phyloP scores from a whole-genome alignment of 2,329 filamentous ascomycete genomes.

The Geosmithia morbida region DNA sequence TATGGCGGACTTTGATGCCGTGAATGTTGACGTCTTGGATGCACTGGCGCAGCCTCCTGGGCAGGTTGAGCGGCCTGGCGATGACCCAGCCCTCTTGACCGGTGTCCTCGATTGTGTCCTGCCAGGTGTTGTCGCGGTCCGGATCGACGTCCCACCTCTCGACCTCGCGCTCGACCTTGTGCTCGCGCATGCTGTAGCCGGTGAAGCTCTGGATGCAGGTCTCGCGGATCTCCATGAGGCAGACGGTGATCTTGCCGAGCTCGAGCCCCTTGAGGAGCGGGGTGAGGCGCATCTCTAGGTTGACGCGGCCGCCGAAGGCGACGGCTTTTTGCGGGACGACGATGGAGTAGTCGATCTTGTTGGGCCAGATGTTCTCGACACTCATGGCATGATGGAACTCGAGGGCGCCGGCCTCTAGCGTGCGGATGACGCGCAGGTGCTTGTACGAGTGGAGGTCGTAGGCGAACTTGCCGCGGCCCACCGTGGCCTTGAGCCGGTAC shows the following conservation, averaged over 20 bases:
- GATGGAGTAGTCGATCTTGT: conserved; percentile 94
- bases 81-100: conserved; percentile 51
- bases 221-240: conserved; percentile 67
- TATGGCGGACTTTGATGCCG: conserved; percentile 85
- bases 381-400: conserved; percentile 82
- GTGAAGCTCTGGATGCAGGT: conserved; percentile 36
- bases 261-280: conserved; percentile 79
- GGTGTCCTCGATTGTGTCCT: conserved; percentile 53
- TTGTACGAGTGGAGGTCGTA: conserved; percentile 77
- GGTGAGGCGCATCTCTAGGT: conserved; percentile 73
- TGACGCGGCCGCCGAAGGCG: conserved; percentile 78
- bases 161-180: conserved; percentile 51
- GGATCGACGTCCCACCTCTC: conserved; percentile 42
- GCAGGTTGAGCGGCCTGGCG: conserved; percentile 52
- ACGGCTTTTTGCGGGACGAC: conserved; percentile 87
- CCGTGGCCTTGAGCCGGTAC: conserved; percentile 82
- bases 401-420: conserved; percentile 59
- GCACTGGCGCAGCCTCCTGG: conserved; percentile 69
- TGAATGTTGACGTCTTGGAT: conserved; percentile 80
- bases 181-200: conserved; percentile 33
- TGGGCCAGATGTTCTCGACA: conserved; percentile 94
- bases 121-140: conserved; percentile 47
- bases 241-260: conserved; percentile 69
- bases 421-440: conserved; percentile 63
- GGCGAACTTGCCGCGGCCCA: conserved; percentile 73